Base-by-base conservation (phyloP, 2,329 filamentous ascomycete genomes). In the Chrysoporthe austroafricana region DNA sequence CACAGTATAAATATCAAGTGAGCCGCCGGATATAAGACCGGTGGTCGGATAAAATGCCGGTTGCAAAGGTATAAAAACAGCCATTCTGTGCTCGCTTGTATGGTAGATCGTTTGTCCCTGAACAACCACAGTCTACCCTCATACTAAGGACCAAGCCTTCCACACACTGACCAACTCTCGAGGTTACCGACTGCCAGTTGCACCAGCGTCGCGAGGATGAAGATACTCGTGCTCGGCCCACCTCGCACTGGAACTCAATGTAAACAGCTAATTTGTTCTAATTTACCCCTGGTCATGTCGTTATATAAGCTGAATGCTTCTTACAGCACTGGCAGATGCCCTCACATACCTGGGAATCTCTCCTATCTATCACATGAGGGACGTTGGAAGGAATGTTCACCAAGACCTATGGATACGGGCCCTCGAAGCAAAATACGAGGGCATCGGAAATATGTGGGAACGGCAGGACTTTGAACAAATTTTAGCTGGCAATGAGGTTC, bases 321-420 rank as follows among this genome's bases (percentile, higher is more conserved):
- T 32, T 4, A 8, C 42, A 77, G 76, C 76, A 9, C 70, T 77
- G 14, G 73, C 74, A 6, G 72, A 76, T 42, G 76, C 76, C 18
- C 73, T 79, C 9, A 66, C 62, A 21, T 65, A 73, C 36, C 72
- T 78, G 3, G 74, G 73, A 8, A 74, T 76, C 59, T 69, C 71
- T 3, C 76, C 76, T 11, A 72, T 78, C 61, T 79, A 80, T 65
- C 76, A 77, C 66, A 75, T 78, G 70, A 74, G 75, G 18, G 77
- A 79, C 36, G 75, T 77, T 21, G 71, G 67, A 54, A 76, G 76
- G 62, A 76, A 75, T 68, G 70, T 73, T 21, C 75, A 80, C 66
- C 74, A 75, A 32, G 71, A 68, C 0, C 69, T 80, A 9, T 79
- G 78, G 78, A 66, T 74, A 36, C 74, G 78, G 52, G 76, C 78